Evolutionary conservation across 2,329 filamentous ascomycete genomes (phyloP).

Genomic region (Epichloe bromicola): DNA sequence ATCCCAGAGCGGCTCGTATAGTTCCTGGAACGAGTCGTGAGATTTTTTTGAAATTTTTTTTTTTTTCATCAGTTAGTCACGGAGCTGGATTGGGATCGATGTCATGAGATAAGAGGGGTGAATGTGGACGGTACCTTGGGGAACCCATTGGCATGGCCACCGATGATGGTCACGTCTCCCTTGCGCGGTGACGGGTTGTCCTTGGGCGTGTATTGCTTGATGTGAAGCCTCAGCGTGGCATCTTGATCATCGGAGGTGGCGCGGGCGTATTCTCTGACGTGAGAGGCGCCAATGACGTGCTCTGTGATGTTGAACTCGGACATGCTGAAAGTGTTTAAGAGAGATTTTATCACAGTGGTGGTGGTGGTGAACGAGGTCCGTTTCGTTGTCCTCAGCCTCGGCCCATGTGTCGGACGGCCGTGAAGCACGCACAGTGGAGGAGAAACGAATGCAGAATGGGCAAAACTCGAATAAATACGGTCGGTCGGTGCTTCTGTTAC

Average conservation of each 20-base stretch:
- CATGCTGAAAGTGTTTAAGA: too few relatives aligned
- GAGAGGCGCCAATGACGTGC: slow-evolving; percentile 59
- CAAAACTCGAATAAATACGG: too few relatives aligned
- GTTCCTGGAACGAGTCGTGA: slow-evolving; percentile 41
- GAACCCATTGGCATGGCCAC: slow-evolving; percentile 82
- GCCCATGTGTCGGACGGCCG: too few relatives aligned
- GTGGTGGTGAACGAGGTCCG: neutral
- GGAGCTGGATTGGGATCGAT: too few relatives aligned
- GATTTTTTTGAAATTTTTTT: too few relatives aligned
- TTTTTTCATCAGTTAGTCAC: too few relatives aligned
- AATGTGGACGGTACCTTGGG: slow-evolving; percentile 50
- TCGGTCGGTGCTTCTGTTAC: too few relatives aligned
- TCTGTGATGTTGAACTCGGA: slow-evolving; percentile 51
- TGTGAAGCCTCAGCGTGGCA: slow-evolving; percentile 55
- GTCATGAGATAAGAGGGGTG: too few relatives aligned
- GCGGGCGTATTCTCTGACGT: slow-evolving; percentile 70
- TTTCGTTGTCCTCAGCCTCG: too few relatives aligned
- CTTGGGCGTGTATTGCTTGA: slow-evolving; percentile 80
- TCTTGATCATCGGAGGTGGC: slow-evolving; percentile 63
- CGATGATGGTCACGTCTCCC: slow-evolving; percentile 76
- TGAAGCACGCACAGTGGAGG: too few relatives aligned
- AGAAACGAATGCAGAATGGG: too few relatives aligned
- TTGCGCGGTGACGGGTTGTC: slow-evolving; percentile 54
- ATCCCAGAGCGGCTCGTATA: slow-evolving; percentile 88
- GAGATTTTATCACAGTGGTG: too few relatives aligned